Base-by-base conservation (phyloP, 2,329 filamentous ascomycete genomes). In the Botrytis paeoniae region DNA sequence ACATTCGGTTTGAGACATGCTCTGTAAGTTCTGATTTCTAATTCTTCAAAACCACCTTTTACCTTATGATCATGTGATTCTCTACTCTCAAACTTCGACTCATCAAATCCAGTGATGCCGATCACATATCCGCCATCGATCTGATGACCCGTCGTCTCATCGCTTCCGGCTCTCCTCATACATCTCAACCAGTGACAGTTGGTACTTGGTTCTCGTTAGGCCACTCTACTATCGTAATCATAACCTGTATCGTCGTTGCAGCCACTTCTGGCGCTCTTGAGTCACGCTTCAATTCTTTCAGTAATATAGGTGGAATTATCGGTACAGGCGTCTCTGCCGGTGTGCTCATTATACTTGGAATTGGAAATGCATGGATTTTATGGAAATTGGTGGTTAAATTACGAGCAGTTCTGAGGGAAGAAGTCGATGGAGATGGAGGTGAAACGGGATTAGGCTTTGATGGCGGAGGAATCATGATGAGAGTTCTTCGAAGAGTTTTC, bases 161-260 rank as follows among this genome's bases (percentile, higher is more conserved):
- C 54, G 95, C 95, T 0, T 89, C 93, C 0, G 60, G 69, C 8
- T 54, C 65, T 14, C 59, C 66, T 32, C 70, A 69, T 45, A 62
- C 64, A 29, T 93, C 96, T 80, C 89, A 89, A 2, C 95, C 95
- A 2, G 94, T 97, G 18, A 95, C 95, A 0, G 95, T 98, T 1
- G 96, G 95, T 61, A 97, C 94, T 1, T 98, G 93, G 81, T 98
- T 99, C 85, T 95, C 92, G 0, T 87, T 98, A 0, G 95, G 96
- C 0, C 95, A 98, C 83, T 97, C 93, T 37, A 98, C 95, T 4
- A 93, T 98, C 78, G 95, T 98, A 37, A 86, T 98, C 73, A 85
- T 97, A 76, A 98, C 95, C 0, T 97, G 93, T 66, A 88, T 98
- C 65, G 93, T 97, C 1, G 95, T 98, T 0, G 96, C 96, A 0